Conservation (phyloP, 805 yeast genomes). For the Wickerhamiella occidentalis region DNA sequence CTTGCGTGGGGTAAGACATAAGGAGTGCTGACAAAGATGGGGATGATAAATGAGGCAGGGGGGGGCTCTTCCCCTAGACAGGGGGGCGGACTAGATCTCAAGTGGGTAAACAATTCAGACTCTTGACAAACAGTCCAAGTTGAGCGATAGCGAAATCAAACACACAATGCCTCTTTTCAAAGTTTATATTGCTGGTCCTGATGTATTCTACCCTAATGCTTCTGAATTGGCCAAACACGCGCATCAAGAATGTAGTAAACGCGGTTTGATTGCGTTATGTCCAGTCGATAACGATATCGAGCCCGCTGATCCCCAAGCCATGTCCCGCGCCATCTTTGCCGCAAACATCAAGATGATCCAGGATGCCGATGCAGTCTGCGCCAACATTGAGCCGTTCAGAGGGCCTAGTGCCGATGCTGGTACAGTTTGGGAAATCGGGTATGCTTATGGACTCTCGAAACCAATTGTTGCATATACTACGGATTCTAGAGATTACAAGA, state of each 20-base stretch:
- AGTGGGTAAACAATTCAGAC: no score
- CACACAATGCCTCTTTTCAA: no score
- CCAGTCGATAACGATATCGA: conserved; percentile 12
- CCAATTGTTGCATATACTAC: conserved; percentile 10
- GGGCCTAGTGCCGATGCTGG: conserved; percentile 16
- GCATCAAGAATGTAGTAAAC: neutral
- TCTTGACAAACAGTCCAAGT: no score
- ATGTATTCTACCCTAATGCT: conserved; percentile 13
- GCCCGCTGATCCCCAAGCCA: conserved; percentile 1
- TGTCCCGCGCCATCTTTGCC: conserved; percentile 12
- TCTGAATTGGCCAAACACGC: conserved; percentile 9
- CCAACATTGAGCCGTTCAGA: conserved; percentile 13
- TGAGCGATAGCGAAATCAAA: no score
- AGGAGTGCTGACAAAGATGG: conserved; percentile 3
- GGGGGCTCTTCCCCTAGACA: no score
- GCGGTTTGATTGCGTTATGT: conserved; percentile 11
- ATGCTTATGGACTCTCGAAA: conserved; percentile 13
- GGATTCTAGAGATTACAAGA: conserved; percentile 8
- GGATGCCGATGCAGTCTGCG: conserved; percentile 12
- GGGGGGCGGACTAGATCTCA: no score
- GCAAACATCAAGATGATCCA: conserved; percentile 12
- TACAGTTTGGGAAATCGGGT: conserved; percentile 15
- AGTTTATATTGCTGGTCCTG: conserved; percentile 15
- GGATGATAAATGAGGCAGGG: neutral
- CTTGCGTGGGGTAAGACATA: conserved; percentile 6